Conservation (phyloP, 2,329 filamentous ascomycete species). For the Xylaria sp. region DNA sequence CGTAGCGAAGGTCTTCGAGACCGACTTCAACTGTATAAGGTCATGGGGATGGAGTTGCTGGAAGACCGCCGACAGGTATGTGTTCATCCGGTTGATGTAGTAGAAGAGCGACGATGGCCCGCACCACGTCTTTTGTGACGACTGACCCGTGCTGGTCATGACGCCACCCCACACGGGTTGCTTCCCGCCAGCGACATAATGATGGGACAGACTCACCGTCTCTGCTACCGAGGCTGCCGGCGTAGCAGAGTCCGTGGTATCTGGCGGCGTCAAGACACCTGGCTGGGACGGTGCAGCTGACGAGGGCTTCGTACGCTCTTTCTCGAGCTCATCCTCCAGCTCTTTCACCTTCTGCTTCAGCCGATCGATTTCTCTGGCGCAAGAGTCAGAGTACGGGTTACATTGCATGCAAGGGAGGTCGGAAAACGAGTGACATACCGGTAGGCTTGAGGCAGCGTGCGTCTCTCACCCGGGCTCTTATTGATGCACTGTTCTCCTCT, state of each 20-base stretch:
- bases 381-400: conserved; percentile 1
- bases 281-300: not conserved
- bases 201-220: not conserved
- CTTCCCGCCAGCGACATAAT: not conserved
- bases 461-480: conserved; percentile 30
- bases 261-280: conserved; percentile 16
- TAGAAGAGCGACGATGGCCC: conserved; percentile 40
- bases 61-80: conserved; percentile 32
- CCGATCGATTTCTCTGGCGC: conserved; percentile 33
- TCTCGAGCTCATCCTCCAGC: conserved; percentile 29
- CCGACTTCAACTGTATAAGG: conserved; percentile 31
- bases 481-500: conserved; percentile 35
- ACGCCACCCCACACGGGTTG: conserved; percentile 34
- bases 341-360: conserved; percentile 32
- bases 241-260: conserved; percentile 11
- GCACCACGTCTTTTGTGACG: conserved; percentile 36
- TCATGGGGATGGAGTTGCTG: conserved; percentile 31
- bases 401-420: not conserved
- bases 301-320: conserved; percentile 10
- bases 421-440: conserved; percentile 18
- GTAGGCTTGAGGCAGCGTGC: conserved; percentile 28
- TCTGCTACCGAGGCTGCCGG: conserved; percentile 12
- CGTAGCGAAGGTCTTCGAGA: conserved; percentile 20
- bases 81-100: conserved; percentile 37
- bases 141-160: conserved; percentile 32